These are phyloP conservation scores for Amaranthus hypochondriacus DNA, from an alignment of 148 eudicot genomes.

Conservation along the genomic window DNA sequence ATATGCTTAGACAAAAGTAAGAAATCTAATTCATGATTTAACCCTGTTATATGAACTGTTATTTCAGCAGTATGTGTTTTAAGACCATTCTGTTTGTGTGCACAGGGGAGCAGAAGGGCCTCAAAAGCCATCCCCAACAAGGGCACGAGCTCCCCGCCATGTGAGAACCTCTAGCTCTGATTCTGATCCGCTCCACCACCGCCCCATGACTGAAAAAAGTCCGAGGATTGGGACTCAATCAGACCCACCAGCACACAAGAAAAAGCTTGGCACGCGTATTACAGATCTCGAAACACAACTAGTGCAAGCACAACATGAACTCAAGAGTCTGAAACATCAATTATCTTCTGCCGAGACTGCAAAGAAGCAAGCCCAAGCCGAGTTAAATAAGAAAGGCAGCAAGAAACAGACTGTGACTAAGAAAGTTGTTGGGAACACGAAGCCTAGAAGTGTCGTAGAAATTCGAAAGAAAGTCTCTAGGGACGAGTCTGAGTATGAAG, in stretches of 20 bases:
- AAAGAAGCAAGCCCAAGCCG: slow-evolving; percentile 62
- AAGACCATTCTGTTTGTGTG: background rate
- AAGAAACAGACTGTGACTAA: slow-evolving; percentile 26
- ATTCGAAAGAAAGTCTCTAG: slow-evolving; percentile 19
- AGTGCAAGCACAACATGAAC: slow-evolving; percentile 80
- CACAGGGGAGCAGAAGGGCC: slow-evolving; percentile 63
- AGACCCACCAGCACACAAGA: slow-evolving; percentile 55
- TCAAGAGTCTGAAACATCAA: slow-evolving; percentile 72
- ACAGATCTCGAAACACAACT: slow-evolving; percentile 80
- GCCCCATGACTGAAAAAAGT: slow-evolving; percentile 49
- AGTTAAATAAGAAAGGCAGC: slow-evolving; percentile 39
- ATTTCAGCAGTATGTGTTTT: background rate
- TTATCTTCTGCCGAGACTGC: slow-evolving; percentile 58
- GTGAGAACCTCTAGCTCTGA: slow-evolving; percentile 58
- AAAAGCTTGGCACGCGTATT: slow-evolving; percentile 62
- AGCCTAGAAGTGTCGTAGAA: slow-evolving; percentile 21
- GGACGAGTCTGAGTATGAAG: slow-evolving; percentile 31
- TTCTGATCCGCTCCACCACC: slow-evolving; percentile 58
- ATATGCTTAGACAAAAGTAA: slow-evolving; percentile 28
- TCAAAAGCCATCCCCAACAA: slow-evolving; percentile 51
- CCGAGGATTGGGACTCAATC: slow-evolving; percentile 54
- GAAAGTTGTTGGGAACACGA: slow-evolving; percentile 22
- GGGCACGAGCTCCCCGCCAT: slow-evolving; percentile 41
- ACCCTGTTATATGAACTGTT: too few relatives aligned
- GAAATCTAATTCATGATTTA: slow-evolving; percentile 1